Evolutionary conservation across 1,139 yeast species (phyloP), one percentile per base, ranked within the genome.

Genomic region (Scheffersomyces insectosa): DNA sequence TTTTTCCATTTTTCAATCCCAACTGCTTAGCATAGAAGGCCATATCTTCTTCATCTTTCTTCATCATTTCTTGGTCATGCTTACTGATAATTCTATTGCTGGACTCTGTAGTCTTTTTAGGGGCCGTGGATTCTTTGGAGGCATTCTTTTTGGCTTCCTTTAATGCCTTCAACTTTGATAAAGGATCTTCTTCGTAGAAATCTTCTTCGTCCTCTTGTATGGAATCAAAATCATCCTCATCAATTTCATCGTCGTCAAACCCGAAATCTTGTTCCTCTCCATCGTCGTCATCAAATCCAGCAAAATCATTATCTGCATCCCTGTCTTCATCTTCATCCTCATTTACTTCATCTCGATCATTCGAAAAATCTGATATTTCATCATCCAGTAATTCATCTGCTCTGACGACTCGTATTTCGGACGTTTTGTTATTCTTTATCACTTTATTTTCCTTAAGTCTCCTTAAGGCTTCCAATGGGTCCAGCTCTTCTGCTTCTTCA

Each of bases 21-120:
- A 91, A 72, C 54, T 86, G 84, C 49, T 85, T 86, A 4, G 97
- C 93, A 59, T 89, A 91, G 58, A 83, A 89, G 23, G 78, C 82
- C 66, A 89, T 82, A 38, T 91, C 96, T 41, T 81, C 82, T 44
- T 88, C 95, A 55, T 88, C 96, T 49, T 77, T 74, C 40, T 70
- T 70, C 55, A 78, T 62, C 30, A 75, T 66, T 12, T 75, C 76
- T 16, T 68, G 64, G 23, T 79, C 79, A 10, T 67, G 68, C 2
- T 73, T 67, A 3, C 75, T 55, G 23, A 72, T 32, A 1, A 38
- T 33, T 39, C 42, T 44, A 13, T 15, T 15, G 20, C 37, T 16
- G 20, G 4, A 8, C 11, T 32, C 46, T 40, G 45, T 42, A 37
- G 42, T 28, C 3, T 49, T 49, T 12, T 49, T 60, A 45, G 43